A percentile compares a stretch with the other conserved stretches of the same genome.
phyloP scores from a whole-genome alignment of 1,139 yeast species.

The Suhomyces kunorum region DNA sequence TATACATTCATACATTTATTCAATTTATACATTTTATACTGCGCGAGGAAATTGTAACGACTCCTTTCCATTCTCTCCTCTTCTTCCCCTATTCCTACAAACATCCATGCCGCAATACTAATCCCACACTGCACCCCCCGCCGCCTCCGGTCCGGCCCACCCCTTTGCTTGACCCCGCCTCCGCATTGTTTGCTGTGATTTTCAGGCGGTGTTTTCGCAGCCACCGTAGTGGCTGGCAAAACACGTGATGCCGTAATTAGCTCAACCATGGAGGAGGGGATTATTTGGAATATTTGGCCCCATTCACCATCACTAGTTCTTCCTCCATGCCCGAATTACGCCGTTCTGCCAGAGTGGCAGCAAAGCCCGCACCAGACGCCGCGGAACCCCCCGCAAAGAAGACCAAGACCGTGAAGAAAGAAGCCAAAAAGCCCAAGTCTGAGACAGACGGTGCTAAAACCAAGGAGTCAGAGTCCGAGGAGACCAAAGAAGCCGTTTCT shows the following conservation, averaged over 20 bases:
- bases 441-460: conserved; percentile 9
- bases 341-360: conserved; percentile 52
- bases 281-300: conserved; percentile 1
- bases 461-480: conserved; percentile 15
- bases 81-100: too few species aligned
- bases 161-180: too few species aligned
- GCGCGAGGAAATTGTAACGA: too few species aligned
- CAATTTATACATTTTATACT: too few species aligned
- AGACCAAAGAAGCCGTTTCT: conserved; percentile 15
- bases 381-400: conserved; percentile 25
- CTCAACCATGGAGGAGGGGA: conserved; percentile 3
- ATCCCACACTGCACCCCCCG: too few species aligned
- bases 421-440: conserved; percentile 2
- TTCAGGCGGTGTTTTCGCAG: conserved; percentile 9
- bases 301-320: conserved; percentile 1
- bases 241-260: conserved; percentile 7
- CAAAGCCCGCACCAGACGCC: conserved; percentile 20
- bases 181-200: too few species aligned
- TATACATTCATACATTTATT: too few species aligned
- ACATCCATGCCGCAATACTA: too few species aligned
- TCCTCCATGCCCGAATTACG: conserved; percentile 50
- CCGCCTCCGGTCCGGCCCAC: too few species aligned
- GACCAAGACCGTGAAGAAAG: conserved; percentile 10
- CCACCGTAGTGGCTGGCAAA: conserved; percentile 6
- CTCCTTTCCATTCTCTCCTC: too few species aligned